Evolutionary conservation across 148 eudicot species (phyloP).

Genomic region (Fagopyrum tataricum): DNA sequence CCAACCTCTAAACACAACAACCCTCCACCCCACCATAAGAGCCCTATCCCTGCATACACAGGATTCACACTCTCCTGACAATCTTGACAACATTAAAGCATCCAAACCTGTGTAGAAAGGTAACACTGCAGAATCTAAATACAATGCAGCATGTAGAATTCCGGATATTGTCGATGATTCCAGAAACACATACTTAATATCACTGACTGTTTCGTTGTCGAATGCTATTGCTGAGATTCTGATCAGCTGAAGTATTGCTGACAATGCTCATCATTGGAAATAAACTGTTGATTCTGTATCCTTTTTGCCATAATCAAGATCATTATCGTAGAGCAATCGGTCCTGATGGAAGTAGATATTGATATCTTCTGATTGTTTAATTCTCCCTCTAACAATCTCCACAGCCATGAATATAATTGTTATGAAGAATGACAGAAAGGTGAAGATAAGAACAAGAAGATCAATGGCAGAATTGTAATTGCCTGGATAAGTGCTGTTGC

Average conservation of each 20-base stretch:
- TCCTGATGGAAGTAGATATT: slow-evolving; percentile 46
- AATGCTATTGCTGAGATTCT: slow-evolving; percentile 40
- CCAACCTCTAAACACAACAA: slow-evolving; percentile 38
- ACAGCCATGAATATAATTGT: slow-evolving; percentile 20
- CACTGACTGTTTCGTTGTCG: slow-evolving; percentile 21
- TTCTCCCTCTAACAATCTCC: slow-evolving; percentile 15
- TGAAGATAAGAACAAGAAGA: slow-evolving; percentile 16
- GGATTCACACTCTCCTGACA: slow-evolving; percentile 47
- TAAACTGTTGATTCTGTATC: slow-evolving; percentile 31
- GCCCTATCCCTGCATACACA: slow-evolving; percentile 37
- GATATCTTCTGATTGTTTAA: slow-evolving; percentile 25
- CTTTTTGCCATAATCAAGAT: slow-evolving; percentile 41
- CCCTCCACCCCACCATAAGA: slow-evolving; percentile 36
- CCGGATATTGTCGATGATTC: slow-evolving; percentile 49
- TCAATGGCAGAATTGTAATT: slow-evolving; percentile 33
- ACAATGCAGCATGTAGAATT: slow-evolving; percentile 35
- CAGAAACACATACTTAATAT: slow-evolving; percentile 37
- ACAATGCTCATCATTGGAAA: slow-evolving; percentile 29
- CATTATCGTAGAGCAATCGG: slow-evolving; percentile 33
- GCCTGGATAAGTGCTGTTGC: slow-evolving; percentile 37
- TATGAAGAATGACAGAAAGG: slow-evolving; percentile 20
- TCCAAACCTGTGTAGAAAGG: slow-evolving; percentile 55
- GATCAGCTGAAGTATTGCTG: slow-evolving; percentile 39
- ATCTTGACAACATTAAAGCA: slow-evolving; percentile 30
- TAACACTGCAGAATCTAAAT: slow-evolving; percentile 40